Percentiles rank a stretch among this genome's conserved stretches.
Conservation (phyloP, 352 stramenopile species). For the Pythium sp. region DNA sequence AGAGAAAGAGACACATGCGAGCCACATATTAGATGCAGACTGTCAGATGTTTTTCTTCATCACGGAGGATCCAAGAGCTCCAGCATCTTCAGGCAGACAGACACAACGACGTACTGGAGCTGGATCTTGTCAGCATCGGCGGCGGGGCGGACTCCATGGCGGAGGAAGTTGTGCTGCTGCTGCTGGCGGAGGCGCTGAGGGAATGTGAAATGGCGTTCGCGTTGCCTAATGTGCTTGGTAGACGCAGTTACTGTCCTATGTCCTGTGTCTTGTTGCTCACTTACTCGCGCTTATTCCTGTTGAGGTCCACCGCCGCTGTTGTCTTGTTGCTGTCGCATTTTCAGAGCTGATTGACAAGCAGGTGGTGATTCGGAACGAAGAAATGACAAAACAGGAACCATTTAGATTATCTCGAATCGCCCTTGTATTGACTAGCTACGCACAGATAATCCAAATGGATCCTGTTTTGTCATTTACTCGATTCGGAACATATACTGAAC, state of each 20-base stretch:
- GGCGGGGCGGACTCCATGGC: background rate
- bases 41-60: conserved; percentile 2
- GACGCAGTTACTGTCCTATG: background rate
- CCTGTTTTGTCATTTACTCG: too few relatives aligned
- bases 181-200: background rate
- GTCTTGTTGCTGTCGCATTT: background rate
- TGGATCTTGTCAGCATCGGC: conserved; percentile 8
- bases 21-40: background rate
- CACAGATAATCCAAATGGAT: too few relatives aligned
- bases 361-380: too few relatives aligned
- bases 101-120: conserved; percentile 9
- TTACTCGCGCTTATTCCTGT: background rate
- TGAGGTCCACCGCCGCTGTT: background rate
- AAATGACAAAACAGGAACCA: too few relatives aligned
- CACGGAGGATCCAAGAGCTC: background rate
- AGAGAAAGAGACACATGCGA: background rate
- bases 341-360: background rate
- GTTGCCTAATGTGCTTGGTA: background rate
- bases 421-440: too few relatives aligned
- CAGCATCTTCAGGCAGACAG: background rate
- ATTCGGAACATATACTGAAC: too few relatives aligned
- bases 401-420: too few relatives aligned
- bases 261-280: background rate
- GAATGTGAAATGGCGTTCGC: background rate
- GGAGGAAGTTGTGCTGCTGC: background rate